A percentile compares a stretch with the other conserved stretches of the same genome.
Evolutionary conservation across 768 basidiomycete genomes (phyloP).

Genomic region (Nidula microcarpa): DNA sequence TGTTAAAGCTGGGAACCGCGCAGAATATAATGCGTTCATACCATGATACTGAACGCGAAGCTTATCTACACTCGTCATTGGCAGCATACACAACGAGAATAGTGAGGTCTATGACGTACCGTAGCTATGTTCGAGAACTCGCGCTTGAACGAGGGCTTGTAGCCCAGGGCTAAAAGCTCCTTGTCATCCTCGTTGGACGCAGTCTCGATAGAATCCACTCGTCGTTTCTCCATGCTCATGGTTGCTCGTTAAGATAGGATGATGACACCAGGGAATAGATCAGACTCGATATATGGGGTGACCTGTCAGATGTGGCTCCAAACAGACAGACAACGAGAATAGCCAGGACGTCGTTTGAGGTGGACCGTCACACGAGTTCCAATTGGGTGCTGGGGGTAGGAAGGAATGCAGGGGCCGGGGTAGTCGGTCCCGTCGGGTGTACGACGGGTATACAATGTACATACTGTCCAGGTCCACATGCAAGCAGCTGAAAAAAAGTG

Average conservation of each 20-base stretch:
- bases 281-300: not conserved
- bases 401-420: too few species aligned
- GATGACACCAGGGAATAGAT: not conserved
- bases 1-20: not conserved
- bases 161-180: conserved; percentile 63
- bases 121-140: conserved; percentile 86
- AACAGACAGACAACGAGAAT: too few species aligned
- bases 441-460: too few species aligned
- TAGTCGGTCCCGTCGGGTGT: too few species aligned
- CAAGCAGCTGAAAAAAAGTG: too few species aligned
- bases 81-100: not conserved
- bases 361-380: too few species aligned
- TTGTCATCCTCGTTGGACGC: conserved; percentile 55
- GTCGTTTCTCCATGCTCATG: conserved; percentile 3
- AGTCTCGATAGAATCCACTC: conserved; percentile 11
- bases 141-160: conserved; percentile 77
- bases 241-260: not conserved
- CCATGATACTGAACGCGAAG: conserved; percentile 81
- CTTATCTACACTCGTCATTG: conserved; percentile 43
- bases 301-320: not conserved
- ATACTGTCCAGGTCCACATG: too few species aligned
- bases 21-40: conserved; percentile 6
- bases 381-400: too few species aligned
- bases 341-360: too few species aligned
- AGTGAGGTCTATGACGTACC: conserved; percentile 29